These are phyloP conservation scores for Corylus avellana DNA, from an alignment of 306 rosid species.

Conservation along the genomic window DNA sequence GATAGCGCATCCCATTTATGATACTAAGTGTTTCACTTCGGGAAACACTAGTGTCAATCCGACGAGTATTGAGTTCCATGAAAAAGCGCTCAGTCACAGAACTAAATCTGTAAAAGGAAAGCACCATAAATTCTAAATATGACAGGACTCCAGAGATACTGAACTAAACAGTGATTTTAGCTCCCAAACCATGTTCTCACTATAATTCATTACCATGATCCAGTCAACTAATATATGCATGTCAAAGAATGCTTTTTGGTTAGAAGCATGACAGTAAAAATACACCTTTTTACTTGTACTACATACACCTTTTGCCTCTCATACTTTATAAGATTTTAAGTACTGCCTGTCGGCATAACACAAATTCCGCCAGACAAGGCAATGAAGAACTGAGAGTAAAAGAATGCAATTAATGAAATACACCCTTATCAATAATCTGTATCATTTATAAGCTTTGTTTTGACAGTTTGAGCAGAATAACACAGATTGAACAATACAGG, in stretches of 20 bases:
- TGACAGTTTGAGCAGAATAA: not conserved
- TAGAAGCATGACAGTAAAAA: not conserved
- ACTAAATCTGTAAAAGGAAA: conserved; percentile 68
- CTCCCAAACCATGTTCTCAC: conserved; percentile 7
- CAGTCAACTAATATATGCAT: not conserved
- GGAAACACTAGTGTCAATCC: conserved; percentile 80
- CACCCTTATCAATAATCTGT: not conserved
- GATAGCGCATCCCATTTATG: conserved; percentile 98
- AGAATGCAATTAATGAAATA: not conserved
- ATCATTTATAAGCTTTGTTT: not conserved
- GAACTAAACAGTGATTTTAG: conserved; percentile 7
- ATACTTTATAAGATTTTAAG: not conserved
- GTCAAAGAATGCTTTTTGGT: not conserved
- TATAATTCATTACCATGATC: conserved; percentile 11
- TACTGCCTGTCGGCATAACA: not conserved
- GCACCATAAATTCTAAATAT: conserved; percentile 25
- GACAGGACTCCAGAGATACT: not conserved
- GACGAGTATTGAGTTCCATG: conserved; percentile 95
- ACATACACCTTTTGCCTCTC: not conserved
- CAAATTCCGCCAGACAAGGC: not conserved
- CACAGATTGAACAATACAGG: not conserved
- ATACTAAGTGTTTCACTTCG: conserved; percentile 97
- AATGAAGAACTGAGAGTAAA: not conserved
- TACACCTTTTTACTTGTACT: not conserved
- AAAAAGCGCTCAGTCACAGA: conserved; percentile 98